Percentiles rank a stretch among this genome's conserved stretches.
Evolutionary conservation across 1,139 yeast genomes (phyloP).

Genomic region (Lipomyces yarrowii): DNA sequence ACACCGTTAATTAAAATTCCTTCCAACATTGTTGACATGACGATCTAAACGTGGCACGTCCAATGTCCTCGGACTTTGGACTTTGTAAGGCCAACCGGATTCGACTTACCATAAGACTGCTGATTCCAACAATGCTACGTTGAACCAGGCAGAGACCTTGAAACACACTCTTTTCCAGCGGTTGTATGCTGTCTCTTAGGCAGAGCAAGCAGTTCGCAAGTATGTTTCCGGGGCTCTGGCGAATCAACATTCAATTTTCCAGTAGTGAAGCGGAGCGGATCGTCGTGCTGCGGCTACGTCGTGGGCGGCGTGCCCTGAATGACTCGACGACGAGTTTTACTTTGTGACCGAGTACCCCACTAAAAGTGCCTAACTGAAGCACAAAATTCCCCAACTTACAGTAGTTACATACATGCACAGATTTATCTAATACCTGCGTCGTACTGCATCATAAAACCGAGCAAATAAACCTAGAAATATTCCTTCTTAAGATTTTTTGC

Average conservation of each 20-base stretch:
- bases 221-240: not conserved
- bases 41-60: too few relatives aligned
- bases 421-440: not conserved
- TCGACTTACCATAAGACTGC: not conserved
- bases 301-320: not conserved
- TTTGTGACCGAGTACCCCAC: too few relatives aligned
- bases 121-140: not conserved
- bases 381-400: not conserved
- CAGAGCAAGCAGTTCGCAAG: not conserved
- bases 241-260: not conserved
- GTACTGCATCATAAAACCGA: not conserved
- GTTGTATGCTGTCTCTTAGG: not conserved
- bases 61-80: too few relatives aligned
- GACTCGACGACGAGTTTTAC: not conserved
- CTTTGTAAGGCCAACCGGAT: not conserved
- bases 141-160: not conserved
- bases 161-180: not conserved
- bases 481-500: slow-evolving; percentile 74
- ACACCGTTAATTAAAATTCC: not conserved
- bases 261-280: not conserved
- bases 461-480: slow-evolving; percentile 53
- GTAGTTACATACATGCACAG: too few relatives aligned
- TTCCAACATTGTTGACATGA: not conserved
- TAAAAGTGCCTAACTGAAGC: too few relatives aligned
- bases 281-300: not conserved